Evolutionary conservation across 2,329 filamentous ascomycete species (phyloP).

Genomic region (Phaeosphaeriaceae sp.): DNA sequence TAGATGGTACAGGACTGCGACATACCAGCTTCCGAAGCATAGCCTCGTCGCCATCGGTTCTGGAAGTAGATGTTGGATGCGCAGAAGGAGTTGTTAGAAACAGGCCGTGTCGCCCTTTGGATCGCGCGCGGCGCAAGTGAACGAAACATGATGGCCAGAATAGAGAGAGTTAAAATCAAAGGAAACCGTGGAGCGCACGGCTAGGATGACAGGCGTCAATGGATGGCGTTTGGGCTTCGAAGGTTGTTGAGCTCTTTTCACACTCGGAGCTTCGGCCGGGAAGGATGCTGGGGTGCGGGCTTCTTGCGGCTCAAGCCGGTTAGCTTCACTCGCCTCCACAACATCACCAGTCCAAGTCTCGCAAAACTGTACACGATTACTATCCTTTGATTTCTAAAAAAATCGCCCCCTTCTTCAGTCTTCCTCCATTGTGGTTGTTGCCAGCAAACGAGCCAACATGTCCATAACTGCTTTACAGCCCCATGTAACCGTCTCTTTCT

Average conservation of each 20-base stretch:
- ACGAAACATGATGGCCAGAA: constrained; percentile 57
- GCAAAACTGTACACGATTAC: background rate
- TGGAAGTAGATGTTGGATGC: constrained; percentile 55
- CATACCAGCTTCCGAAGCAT: constrained; percentile 61
- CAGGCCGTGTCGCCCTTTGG: constrained; percentile 50
- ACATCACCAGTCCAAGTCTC: constrained; percentile 1
- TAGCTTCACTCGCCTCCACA: constrained; percentile 6
- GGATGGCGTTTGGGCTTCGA: constrained; percentile 46
- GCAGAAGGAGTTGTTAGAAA: constrained; percentile 48
- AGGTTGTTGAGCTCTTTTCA: constrained; percentile 42
- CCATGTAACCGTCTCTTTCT: constrained; percentile 58
- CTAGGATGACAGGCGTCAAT: constrained; percentile 44
- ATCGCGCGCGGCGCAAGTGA: constrained; percentile 58
- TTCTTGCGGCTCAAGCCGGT: constrained; percentile 8
- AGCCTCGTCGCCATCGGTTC: constrained; percentile 61
- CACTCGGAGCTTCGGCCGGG: constrained; percentile 33
- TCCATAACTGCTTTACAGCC: constrained; percentile 50
- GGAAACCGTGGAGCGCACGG: constrained; percentile 39
- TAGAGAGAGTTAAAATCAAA: constrained; percentile 31
- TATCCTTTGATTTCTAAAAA: background rate
- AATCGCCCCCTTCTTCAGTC: constrained; percentile 23
- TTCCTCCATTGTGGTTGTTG: constrained; percentile 48
- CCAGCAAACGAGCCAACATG: constrained; percentile 45
- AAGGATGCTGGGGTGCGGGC: constrained; percentile 25
- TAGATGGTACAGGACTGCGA: constrained; percentile 27